Base-by-base conservation (phyloP, 1,139 yeast genomes). In the Geotrichum bryndzae region DNA sequence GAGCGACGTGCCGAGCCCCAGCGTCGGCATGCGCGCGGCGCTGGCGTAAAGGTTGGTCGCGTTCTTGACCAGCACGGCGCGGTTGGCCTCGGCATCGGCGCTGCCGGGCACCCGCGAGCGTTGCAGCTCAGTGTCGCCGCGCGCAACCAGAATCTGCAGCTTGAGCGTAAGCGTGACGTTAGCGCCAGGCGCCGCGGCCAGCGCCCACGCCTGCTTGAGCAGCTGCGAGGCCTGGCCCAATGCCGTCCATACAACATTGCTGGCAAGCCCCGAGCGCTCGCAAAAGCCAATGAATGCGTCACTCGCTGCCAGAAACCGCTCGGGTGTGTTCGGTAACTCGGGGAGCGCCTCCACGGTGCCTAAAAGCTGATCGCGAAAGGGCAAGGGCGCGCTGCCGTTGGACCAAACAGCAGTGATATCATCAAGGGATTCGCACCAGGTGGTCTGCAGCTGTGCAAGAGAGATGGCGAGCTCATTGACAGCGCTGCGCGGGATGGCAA, bases 11-110 rank as follows among this genome's bases (percentile, higher is more conserved):
- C 54, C 51, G 27, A 38, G 45, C 11, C 53, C 53, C 45, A 46
- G 15, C 3, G 53, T n/a, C 31, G 57, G 61, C 29, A 58, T 35
- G 53, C 53, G 56, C 25, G 48, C 50, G 2, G 70, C 70, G 54
- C 69, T 70, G 25, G 61, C 58, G 58, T 70, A 70, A 58, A 63
- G 65, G 22, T 63, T 67, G 23, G 59, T 52, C 23, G 73, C 70
- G 53, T 70, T 70, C 31, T 63, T 59, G 7, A 58, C 55, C 29
- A 70, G 64, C 13, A 65, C 65, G 10, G 52, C 56, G 22, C 64
- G 59, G 63, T 69, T 67, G 58, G 64, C 67, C 3, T 54, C 57
- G 7, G 72, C 71, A 3, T 41, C 46, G 1, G 68, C 66, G 2
- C 66, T 65, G 5, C 58, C 53, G 6, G 59, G 63, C 18, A 69